Base-by-base conservation (phyloP, 2,329 filamentous ascomycete genomes). In the Penicillium rolfsii region DNA sequence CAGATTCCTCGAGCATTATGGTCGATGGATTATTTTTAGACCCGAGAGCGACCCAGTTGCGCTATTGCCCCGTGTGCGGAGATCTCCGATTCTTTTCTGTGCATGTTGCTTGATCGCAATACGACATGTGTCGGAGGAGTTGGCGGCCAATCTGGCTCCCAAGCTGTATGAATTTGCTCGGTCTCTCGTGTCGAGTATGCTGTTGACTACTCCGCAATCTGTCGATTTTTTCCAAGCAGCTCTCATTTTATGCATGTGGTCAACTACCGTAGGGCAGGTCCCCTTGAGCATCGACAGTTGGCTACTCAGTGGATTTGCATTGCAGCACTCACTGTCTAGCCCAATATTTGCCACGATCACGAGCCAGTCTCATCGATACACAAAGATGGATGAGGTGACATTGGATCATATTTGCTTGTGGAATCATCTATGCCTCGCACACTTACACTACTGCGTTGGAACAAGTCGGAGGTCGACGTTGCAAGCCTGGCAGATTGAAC, bases 371-470 rank as follows among this genome's bases (percentile, higher is more conserved):
- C 46, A 58, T 16, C 30, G 57, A 16, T 28, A 43, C 5, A 52
- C n/a, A 1, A 52, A 46, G 12, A 36, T 64, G 4, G 59, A 61
- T 16, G 72, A 70, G 49, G 59, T 52, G 7, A 66, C 71, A 4
- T 62, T 77, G 8, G 72, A 76, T 58, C 62, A 63, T 9, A 72
- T 74, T 57, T 79, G 72, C 60, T 63, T 81, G 5, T 81, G 78
- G 78, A 81, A 80, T 65, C 78, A 81, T 65, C 63, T 81, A 3
- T 80, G 76, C 61, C 67, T 81, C 16, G 76, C 74, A 6, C 78
- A 81, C 68, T 70, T 81, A n/a, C 79, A 81, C 63, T 81, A 79
- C 60, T 81, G 78, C 54, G 77, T 80, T 22, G 79, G 77, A 1
- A 81, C 78, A 1, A 75, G 75, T 26, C 71, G 78, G 35, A 72